A percentile compares a stretch with the other conserved stretches of the same genome.
Evolutionary conservation across 2,329 filamentous ascomycete genomes (phyloP).

Genomic region (Ophiostoma montium): DNA sequence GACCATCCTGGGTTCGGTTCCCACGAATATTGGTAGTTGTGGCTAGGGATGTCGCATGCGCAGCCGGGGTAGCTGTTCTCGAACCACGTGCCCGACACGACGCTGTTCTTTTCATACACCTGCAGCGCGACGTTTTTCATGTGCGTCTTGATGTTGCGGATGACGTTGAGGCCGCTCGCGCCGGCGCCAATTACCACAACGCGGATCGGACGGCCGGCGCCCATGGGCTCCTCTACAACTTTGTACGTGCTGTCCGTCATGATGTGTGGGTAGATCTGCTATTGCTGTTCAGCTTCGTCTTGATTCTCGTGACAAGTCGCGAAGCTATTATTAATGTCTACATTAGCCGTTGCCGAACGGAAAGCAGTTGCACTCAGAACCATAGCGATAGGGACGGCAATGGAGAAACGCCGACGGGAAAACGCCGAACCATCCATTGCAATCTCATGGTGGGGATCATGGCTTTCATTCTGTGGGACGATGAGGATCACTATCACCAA

Average conservation of each 20-base stretch:
- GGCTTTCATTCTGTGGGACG: no score
- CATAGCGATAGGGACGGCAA: no score
- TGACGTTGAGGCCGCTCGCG: constrained; percentile 6
- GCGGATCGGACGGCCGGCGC: constrained; percentile 6
- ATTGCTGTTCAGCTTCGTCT: background rate
- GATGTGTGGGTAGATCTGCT: background rate
- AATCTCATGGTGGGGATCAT: no score
- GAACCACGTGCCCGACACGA: constrained; percentile 11
- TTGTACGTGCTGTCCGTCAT: constrained; percentile 2
- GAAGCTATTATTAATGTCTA: no score
- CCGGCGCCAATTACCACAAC: constrained; percentile 32
- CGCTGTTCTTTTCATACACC: constrained; percentile 12
- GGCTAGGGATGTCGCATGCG: constrained; percentile 14
- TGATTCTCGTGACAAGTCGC: no score
- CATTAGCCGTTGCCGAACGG: no score
- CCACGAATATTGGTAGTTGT: constrained; percentile 12
- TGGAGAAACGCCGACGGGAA: no score
- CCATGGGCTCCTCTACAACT: constrained; percentile 5
- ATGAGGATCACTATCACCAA: no score
- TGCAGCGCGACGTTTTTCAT: constrained; percentile 9
- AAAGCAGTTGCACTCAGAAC: no score
- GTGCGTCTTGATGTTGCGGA: constrained; percentile 6
- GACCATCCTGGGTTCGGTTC: constrained; percentile 11
- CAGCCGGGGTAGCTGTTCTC: constrained; percentile 14
- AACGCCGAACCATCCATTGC: no score